Evolutionary conservation across 192 early-diverging fungal genomes (phyloP).

Genomic region (Backusella westeae): DNA sequence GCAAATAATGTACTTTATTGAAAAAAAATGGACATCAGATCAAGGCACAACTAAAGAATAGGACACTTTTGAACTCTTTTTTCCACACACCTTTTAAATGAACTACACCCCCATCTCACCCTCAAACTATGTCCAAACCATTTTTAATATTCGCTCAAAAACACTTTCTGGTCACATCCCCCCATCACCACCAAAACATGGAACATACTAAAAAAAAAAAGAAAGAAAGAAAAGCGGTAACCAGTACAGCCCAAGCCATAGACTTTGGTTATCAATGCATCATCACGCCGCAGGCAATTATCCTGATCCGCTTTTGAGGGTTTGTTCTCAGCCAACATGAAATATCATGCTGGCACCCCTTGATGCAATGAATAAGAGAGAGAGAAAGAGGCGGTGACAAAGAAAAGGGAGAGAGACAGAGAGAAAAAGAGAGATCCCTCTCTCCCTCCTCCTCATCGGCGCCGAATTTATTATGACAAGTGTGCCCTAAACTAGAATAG

Average conservation of each 20-base stretch:
- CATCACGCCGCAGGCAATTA: slow-evolving; percentile 9
- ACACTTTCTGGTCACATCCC: background rate
- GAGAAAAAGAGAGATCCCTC: background rate
- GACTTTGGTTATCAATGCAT: background rate
- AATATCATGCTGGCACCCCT: background rate
- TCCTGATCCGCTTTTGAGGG: slow-evolving; percentile 6
- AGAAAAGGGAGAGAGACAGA: background rate
- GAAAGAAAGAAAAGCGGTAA: background rate
- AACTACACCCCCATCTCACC: background rate
- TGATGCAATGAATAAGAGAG: slow-evolving; percentile 1
- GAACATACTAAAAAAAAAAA: no score
- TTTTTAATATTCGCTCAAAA: background rate
- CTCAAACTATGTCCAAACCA: background rate
- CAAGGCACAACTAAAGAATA: background rate
- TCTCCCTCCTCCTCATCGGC: background rate
- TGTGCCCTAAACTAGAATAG: background rate
- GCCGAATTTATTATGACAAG: no score
- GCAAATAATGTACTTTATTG: background rate
- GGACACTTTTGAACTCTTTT: no score
- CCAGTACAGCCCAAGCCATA: background rate
- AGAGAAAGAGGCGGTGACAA: background rate
- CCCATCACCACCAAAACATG: background rate
- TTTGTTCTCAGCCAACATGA: background rate
- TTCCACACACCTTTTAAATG: no score
- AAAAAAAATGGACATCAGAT: background rate